Evolutionary conservation across 306 rosid genomes (phyloP), one percentile per base, ranked within the genome.

Genomic region (Vigna nakashimae): DNA sequence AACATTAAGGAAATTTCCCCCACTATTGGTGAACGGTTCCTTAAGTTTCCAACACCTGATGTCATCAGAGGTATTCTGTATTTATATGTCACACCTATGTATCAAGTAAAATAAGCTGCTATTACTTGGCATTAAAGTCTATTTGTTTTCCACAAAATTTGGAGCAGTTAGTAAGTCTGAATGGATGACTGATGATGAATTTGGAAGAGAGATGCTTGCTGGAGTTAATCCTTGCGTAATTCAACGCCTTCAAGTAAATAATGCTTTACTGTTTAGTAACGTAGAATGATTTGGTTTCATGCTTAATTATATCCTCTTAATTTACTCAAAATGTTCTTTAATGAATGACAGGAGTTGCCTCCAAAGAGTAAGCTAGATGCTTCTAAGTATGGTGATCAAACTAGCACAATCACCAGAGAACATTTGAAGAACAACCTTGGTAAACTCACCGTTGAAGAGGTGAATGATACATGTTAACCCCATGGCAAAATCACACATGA

Each of bases 161-260:
- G 60, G 79, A 77, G 13, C 81, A 89, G 90, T 77, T 66, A 71
- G 81, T 40, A 76, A 52, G 26, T 70, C 84, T 45, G 93, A 83
- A 32, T 89, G 91, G 93, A 89, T 85, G 86, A 87, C 91, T 13
- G 91, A 89, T 74, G 93, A 85, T 56, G 93, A 90, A 75, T 90
- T 90, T 80, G 91, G 82, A 0, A 86, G 93, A 82, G 93, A 90
- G 62, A 82, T 85, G 88, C 62, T 87, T 72, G 90, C 93, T 50
- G 93, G 93, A 74, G 88, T 89, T 28, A 84, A 89, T 59, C 91
- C 93, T 42, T 71, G 78, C 12, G 1, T 75, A 53, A 89, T 89
- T 68, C n/a, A 75, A 17, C 1, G 24, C 11, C 87, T 84, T 30
- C 79, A 79, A 40, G 87, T 84, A 75, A 70, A 74, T 22, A 51